These are phyloP conservation scores for Pythium vanterpoolii DNA, from an alignment of 352 stramenopile species.

Conservation along the genomic window DNA sequence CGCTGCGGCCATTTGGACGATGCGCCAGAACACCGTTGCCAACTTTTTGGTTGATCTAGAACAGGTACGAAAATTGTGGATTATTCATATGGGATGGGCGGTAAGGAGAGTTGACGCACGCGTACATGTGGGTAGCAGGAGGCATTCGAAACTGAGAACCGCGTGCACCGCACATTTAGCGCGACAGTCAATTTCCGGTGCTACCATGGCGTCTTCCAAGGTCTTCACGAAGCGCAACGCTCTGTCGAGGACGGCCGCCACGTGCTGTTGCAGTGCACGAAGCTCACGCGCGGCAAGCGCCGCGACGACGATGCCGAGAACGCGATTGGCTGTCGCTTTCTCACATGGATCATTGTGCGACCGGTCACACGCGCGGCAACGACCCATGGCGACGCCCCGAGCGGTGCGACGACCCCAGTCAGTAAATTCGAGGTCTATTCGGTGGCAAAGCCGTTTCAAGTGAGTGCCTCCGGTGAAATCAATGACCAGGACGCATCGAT, in stretches of 20 bases:
- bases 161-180: no score
- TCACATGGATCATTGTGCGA: not conserved
- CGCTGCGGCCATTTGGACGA: slow-evolving; percentile 4
- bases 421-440: no score
- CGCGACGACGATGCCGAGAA: not conserved
- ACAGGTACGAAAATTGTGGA: no score
- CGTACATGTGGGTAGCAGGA: no score
- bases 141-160: no score
- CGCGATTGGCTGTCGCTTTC: not conserved
- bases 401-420: no score
- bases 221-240: slow-evolving; percentile 14
- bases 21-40: not conserved
- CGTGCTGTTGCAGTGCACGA: slow-evolving; percentile 36
- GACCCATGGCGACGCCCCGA: not conserved
- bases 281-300: slow-evolving; percentile 26
- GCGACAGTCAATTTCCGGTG: no score
- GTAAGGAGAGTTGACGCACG: no score
- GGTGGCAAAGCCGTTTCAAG: no score
- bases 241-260: slow-evolving; percentile 32
- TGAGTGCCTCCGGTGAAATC: no score
- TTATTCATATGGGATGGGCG: no score
- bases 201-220: not conserved
- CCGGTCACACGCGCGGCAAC: not conserved
- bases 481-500: not conserved
- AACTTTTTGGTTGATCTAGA: not conserved